A percentile compares a stretch with the other conserved stretches of the same genome.
These are phyloP conservation scores for Verticillium nonalfalfae DNA, from an alignment of 2,329 filamentous ascomycete genomes.

Conservation along the genomic window DNA sequence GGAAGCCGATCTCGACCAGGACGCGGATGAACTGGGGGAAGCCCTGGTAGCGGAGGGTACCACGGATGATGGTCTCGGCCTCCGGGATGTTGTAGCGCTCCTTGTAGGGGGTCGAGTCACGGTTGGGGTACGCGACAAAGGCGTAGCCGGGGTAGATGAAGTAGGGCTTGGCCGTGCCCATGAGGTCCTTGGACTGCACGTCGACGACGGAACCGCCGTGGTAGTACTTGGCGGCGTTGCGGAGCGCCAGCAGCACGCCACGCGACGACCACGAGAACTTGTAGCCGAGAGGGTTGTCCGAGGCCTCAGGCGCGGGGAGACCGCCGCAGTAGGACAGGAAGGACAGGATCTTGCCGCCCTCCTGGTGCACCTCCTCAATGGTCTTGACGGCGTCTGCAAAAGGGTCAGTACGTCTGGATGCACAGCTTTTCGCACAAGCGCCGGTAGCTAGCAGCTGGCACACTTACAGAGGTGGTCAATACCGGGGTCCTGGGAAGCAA, in stretches of 20 bases:
- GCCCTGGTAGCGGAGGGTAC: constrained; percentile 68
- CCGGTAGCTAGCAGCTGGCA: too few species aligned
- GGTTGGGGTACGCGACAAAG: constrained; percentile 90
- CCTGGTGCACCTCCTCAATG: constrained; percentile 81
- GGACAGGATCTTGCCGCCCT: constrained; percentile 74
- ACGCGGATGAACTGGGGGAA: constrained; percentile 88
- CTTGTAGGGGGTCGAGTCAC: constrained; percentile 81
- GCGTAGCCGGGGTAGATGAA: constrained; percentile 83
- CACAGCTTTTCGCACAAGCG: too few species aligned
- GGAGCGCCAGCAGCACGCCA: constrained; percentile 80
- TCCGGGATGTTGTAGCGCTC: constrained; percentile 83
- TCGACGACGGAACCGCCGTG: constrained; percentile 70
- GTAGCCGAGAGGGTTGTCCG: constrained; percentile 87
- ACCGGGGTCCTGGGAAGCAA: constrained; percentile 46
- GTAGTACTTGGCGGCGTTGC: constrained; percentile 80
- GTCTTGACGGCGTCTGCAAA: constrained; percentile 73
- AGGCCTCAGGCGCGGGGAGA: constrained; percentile 63
- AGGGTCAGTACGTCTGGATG: background rate
- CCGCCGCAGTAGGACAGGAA: constrained; percentile 87
- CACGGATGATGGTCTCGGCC: constrained; percentile 76
- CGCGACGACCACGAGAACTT: constrained; percentile 80
- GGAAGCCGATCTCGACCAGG: constrained; percentile 85
- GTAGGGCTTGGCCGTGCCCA: constrained; percentile 85
- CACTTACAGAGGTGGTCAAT: constrained; percentile 56
- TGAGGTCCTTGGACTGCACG: constrained; percentile 60